These are phyloP conservation scores for Casuarina equisetifolia DNA, from an alignment of 306 rosid species.

Conservation along the genomic window DNA sequence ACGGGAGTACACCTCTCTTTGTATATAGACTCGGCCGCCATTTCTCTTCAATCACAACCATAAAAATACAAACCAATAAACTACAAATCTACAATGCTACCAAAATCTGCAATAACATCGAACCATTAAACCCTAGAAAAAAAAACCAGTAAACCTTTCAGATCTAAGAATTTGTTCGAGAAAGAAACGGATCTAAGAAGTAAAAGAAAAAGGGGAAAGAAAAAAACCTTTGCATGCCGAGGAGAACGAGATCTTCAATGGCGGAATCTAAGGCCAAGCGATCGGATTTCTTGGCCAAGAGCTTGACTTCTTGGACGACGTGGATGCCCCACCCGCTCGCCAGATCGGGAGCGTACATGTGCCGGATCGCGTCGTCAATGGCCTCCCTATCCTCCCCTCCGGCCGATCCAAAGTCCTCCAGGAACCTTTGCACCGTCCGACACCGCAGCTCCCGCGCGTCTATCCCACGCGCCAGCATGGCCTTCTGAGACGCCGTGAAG, in stretches of 20 bases:
- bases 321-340: conserved; percentile 90
- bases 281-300: conserved; percentile 83
- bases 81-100: conserved; percentile 1
- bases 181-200: conserved; percentile 9
- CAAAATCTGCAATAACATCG: conserved; percentile 1
- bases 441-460: conserved; percentile 75
- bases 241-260: conserved; percentile 76
- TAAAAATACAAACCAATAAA: conserved; percentile 26
- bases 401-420: conserved; percentile 76
- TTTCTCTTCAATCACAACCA: conserved; percentile 58
- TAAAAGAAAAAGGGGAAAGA: too few species aligned
- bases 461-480: conserved; percentile 60
- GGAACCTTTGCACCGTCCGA: conserved; percentile 74
- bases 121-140: background rate
- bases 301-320: conserved; percentile 91
- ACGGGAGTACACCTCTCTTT: conserved; percentile 84
- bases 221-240: conserved; percentile 81
- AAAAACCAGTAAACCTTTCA: background rate
- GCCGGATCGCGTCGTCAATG: conserved; percentile 67
- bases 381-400: conserved; percentile 47
- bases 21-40: conserved; percentile 93
- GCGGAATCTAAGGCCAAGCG: conserved; percentile 71
- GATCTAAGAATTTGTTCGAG: background rate
- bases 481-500: conserved; percentile 86
- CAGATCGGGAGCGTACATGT: conserved; percentile 94